A percentile compares a stretch with the other conserved stretches of the same genome.
phyloP scores from a whole-genome alignment of 2,329 filamentous ascomycete species.

The Pyricularia sp. region DNA sequence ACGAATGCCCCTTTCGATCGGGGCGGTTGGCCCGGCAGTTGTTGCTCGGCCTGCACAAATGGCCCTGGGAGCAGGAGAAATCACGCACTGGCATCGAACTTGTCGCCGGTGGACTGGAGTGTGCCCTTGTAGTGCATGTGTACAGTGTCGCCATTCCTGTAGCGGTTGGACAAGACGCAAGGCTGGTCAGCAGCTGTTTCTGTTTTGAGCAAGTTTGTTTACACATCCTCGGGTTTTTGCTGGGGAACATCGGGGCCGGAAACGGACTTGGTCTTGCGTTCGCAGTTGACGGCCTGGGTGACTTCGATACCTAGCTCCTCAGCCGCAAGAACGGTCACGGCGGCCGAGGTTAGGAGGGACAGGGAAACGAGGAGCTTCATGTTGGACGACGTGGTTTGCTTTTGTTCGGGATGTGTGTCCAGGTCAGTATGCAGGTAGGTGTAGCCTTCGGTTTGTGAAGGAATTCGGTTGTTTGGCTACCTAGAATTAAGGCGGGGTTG shows the following conservation, averaged over 20 bases:
- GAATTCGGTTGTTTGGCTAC: neutral
- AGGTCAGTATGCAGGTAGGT: neutral
- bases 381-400: constrained; percentile 13
- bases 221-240: neutral
- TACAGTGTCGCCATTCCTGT: constrained; percentile 6
- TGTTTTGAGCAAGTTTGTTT: neutral
- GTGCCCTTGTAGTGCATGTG: constrained; percentile 85
- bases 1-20: neutral
- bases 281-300: constrained; percentile 65
- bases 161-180: neutral
- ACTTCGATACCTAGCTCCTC: constrained; percentile 69
- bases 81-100: constrained; percentile 69
- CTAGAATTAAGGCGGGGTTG: neutral
- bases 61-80: neutral
- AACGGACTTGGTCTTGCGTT: constrained; percentile 53
- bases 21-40: neutral
- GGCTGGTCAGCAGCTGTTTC: neutral
- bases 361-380: constrained; percentile 43
- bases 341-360: constrained; percentile 41
- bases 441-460: neutral
- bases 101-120: constrained; percentile 58
- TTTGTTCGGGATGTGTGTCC: neutral
- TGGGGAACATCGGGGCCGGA: neutral
- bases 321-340: constrained; percentile 40
- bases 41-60: neutral